Conservation (phyloP, 768 basidiomycete species). For the Steccherinum ochraceum region DNA sequence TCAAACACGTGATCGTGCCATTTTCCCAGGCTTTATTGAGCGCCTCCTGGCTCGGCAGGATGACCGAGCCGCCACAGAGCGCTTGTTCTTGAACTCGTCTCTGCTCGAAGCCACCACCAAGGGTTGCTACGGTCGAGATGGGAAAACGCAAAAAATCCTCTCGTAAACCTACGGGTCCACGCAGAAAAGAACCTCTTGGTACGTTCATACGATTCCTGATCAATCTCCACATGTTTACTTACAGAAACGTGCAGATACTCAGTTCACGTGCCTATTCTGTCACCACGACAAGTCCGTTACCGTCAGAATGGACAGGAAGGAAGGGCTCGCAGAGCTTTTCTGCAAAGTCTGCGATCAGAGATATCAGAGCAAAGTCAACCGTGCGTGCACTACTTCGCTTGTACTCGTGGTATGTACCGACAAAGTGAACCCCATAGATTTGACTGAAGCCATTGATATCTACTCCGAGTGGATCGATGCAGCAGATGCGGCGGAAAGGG, state of each 20-base stretch:
- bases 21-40: not conserved
- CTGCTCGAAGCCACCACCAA: not conserved
- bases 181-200: constrained; percentile 73
- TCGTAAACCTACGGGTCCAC: constrained; percentile 65
- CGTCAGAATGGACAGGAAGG: constrained; percentile 80
- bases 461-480: constrained; percentile 93
- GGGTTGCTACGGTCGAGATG: constrained; percentile 37
- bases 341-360: constrained; percentile 85
- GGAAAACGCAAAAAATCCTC: constrained; percentile 91
- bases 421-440: constrained; percentile 37
- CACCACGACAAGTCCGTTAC: constrained; percentile 88
- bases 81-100: not conserved
- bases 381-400: constrained; percentile 36
- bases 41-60: no score
- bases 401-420: constrained; percentile 1
- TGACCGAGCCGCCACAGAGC: not conserved
- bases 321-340: constrained; percentile 71
- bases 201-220: no score
- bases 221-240: not conserved
- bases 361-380: constrained; percentile 83
- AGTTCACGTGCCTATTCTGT: constrained; percentile 84
- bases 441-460: constrained; percentile 84
- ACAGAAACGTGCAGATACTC: constrained; percentile 47
- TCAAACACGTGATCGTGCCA: constrained; percentile 4
- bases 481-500: constrained; percentile 73